Percentiles rank a stretch among this genome's conserved stretches.
Conservation (phyloP, 352 stramenopile species). For the Pythium rishiriense region DNA sequence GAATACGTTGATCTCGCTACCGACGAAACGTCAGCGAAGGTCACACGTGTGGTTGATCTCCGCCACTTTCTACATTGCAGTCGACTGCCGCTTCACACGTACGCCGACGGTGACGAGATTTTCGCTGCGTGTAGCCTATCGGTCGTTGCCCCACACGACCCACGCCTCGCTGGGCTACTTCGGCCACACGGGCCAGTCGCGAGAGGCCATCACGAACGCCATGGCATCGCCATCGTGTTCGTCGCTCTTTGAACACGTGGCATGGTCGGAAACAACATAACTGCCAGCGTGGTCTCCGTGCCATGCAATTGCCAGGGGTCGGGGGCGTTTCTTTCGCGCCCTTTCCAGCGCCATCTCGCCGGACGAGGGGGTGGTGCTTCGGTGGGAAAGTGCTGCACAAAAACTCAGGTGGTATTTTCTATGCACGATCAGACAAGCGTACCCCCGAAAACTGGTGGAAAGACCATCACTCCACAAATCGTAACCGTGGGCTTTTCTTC, state of each 20-base stretch:
- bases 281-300: no score
- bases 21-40: no score
- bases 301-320: no score
- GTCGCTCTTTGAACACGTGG: no score
- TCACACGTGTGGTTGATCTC: slow-evolving; percentile 29
- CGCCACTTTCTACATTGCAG: slow-evolving; percentile 39
- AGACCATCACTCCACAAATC: background rate
- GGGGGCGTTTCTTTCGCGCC: no score
- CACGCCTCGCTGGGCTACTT: slow-evolving; percentile 14
- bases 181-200: slow-evolving; percentile 19
- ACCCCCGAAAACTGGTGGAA: background rate
- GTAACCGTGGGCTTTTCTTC: slow-evolving; percentile 2
- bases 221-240: no score
- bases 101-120: slow-evolving; percentile 34
- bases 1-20: no score
- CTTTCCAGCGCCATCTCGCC: no score
- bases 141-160: slow-evolving; percentile 20
- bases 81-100: slow-evolving; percentile 49
- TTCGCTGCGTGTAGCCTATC: slow-evolving; percentile 22
- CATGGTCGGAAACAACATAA: no score
- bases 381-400: no score
- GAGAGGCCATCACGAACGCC: slow-evolving; percentile 28
- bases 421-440: background rate
- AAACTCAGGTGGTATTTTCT: background rate
- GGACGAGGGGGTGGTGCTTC: no score